These are phyloP conservation scores for Marasmius tenuissimus DNA, from an alignment of 1,284 basidiomycete genomes.

Conservation along the genomic window DNA sequence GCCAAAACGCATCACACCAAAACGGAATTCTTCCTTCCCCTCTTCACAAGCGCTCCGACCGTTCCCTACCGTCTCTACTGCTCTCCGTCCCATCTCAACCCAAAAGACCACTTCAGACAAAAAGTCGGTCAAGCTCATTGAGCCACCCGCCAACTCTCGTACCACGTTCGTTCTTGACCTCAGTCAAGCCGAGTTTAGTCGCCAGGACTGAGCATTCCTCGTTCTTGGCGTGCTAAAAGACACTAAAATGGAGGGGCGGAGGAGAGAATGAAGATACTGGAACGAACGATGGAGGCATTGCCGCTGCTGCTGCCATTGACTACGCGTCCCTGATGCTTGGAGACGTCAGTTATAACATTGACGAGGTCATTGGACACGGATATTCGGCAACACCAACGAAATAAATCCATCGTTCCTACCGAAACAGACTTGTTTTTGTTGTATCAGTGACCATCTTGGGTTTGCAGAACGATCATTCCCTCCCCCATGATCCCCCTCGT, in stretches of 20 bases:
- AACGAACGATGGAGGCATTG: too few species aligned
- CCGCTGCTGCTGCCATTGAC: too few species aligned
- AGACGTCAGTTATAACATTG: too few species aligned
- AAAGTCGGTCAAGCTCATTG: constrained; percentile 66
- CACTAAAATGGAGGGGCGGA: not conserved
- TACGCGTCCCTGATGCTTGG: too few species aligned
- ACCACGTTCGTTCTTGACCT: constrained; percentile 72
- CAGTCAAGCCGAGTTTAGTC: constrained; percentile 76
- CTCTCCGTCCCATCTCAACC: constrained; percentile 28
- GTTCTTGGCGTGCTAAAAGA: not conserved
- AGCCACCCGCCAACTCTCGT: constrained; percentile 70
- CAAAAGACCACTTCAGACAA: constrained; percentile 14
- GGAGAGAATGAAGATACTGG: not conserved
- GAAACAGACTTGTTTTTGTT: too few species aligned
- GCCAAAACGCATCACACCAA: constrained; percentile 23
- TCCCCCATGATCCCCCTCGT: too few species aligned
- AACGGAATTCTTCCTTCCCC: constrained; percentile 55
- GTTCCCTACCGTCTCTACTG: constrained; percentile 60
- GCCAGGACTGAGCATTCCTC: constrained; percentile 53
- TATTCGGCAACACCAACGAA: too few species aligned
- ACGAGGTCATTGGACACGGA: too few species aligned
- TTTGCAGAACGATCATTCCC: not conserved
- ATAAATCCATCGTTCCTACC: too few species aligned
- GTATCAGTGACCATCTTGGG: not conserved
- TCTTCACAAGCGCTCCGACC: constrained; percentile 73